phyloP scores from a whole-genome alignment of 306 rosid species.

The Vigna radiata region DNA sequence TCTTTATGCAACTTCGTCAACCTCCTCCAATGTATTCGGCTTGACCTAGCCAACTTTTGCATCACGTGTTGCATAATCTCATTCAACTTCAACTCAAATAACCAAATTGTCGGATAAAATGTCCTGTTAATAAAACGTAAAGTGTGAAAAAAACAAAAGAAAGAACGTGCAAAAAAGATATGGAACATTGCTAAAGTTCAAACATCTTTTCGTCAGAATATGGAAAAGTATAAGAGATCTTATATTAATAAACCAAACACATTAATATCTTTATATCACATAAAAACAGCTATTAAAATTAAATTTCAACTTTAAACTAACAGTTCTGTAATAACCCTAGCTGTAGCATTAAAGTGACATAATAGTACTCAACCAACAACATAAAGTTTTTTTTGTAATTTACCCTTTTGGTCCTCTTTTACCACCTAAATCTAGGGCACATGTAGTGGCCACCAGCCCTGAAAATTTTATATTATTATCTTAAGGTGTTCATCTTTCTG shows the following conservation, averaged over 20 bases:
- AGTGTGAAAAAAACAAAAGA: neutral
- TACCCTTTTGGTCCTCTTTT: neutral
- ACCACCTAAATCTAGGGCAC: neutral
- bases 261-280: neutral
- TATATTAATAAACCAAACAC: neutral
- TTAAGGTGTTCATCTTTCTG: neutral
- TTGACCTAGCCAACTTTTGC: constrained; percentile 14
- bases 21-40: neutral
- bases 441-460: neutral
- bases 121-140: neutral
- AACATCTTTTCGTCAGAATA: neutral
- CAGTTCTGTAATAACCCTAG: no score
- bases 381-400: neutral
- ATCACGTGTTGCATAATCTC: constrained; percentile 7
- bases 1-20: constrained; percentile 12
- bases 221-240: neutral
- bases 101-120: constrained; percentile 16
- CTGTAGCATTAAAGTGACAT: neutral
- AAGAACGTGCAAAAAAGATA: neutral
- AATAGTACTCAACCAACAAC: neutral
- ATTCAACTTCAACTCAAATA: constrained; percentile 11
- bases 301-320: neutral
- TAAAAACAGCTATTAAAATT: neutral
- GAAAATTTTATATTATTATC: neutral
- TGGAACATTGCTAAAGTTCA: neutral